phyloP scores from a whole-genome alignment of 164 flowering plant species.

The Sedum album region DNA sequence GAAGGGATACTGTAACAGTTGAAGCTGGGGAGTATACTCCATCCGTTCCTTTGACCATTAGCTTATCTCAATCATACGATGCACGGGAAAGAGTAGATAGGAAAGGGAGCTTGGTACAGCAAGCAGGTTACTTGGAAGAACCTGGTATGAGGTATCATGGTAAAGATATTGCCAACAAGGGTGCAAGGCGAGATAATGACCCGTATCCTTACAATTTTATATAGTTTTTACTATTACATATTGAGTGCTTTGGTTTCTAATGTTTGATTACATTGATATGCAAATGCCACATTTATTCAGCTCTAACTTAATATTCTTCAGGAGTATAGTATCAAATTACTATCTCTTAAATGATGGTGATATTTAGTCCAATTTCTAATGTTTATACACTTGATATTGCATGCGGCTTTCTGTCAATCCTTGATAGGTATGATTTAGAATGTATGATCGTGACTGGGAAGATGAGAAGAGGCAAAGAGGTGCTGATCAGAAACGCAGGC shows the following conservation, averaged over 20 bases:
- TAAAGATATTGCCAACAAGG: conserved; percentile 68
- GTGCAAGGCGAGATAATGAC: conserved; percentile 70
- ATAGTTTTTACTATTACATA: not conserved
- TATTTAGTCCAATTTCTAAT: not conserved
- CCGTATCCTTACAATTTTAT: conserved; percentile 61
- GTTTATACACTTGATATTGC: not conserved
- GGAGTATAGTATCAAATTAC: too few species aligned
- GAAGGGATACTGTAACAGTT: conserved; percentile 60
- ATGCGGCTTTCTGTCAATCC: conserved; percentile 16
- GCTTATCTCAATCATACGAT: conserved; percentile 62
- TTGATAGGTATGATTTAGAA: conserved; percentile 40
- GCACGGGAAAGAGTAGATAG: conserved; percentile 78
- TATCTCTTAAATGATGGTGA: not conserved
- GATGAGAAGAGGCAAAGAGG: conserved; percentile 89
- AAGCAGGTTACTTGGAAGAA: conserved; percentile 68
- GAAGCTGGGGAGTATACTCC: conserved; percentile 73
- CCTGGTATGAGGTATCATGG: conserved; percentile 53
- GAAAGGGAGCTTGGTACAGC: conserved; percentile 56
- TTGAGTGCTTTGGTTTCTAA: not conserved
- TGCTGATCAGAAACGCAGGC: conserved; percentile 78
- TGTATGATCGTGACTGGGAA: conserved; percentile 93
- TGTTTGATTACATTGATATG: not conserved
- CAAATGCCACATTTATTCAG: not conserved
- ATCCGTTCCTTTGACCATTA: conserved; percentile 37
- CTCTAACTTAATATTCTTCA: too few species aligned